Conservation (phyloP, 495 filamentous ascomycete species). For the Aspergillus nidulans region DNA sequence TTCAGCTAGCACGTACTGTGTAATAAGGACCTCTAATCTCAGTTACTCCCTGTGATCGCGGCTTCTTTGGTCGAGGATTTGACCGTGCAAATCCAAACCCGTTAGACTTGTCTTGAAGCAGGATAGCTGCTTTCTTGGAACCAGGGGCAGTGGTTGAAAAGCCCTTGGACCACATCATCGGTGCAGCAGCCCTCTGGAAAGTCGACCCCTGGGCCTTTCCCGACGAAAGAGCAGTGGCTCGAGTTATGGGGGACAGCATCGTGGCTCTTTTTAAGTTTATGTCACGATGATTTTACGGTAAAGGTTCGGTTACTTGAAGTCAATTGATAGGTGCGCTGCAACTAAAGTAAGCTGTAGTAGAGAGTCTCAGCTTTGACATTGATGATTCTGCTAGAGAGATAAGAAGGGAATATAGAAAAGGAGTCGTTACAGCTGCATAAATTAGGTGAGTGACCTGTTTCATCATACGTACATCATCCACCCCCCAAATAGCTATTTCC, state of each 20-base stretch:
- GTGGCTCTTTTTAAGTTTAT: not conserved
- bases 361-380: not conserved
- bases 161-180: conserved; percentile 8
- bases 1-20: conserved; percentile 27
- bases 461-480: not conserved
- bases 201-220: conserved; percentile 1
- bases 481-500: not conserved
- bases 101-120: conserved; percentile 48
- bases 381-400: not conserved
- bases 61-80: conserved; percentile 48
- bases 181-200: conserved; percentile 8
- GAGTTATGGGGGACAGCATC: conserved; percentile 1
- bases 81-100: conserved; percentile 53
- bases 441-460: not conserved
- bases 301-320: not conserved
- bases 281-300: not conserved
- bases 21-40: conserved; percentile 58
- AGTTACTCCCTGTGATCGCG: conserved; percentile 46
- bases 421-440: no score
- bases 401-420: not conserved
- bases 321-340: not conserved
- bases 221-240: not conserved
- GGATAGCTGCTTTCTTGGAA: conserved; percentile 22
- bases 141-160: conserved; percentile 17
- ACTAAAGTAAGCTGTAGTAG: not conserved